Evolutionary conservation across 192 early-diverging fungal species (phyloP).

Genomic region (Kappamyces sp.): DNA sequence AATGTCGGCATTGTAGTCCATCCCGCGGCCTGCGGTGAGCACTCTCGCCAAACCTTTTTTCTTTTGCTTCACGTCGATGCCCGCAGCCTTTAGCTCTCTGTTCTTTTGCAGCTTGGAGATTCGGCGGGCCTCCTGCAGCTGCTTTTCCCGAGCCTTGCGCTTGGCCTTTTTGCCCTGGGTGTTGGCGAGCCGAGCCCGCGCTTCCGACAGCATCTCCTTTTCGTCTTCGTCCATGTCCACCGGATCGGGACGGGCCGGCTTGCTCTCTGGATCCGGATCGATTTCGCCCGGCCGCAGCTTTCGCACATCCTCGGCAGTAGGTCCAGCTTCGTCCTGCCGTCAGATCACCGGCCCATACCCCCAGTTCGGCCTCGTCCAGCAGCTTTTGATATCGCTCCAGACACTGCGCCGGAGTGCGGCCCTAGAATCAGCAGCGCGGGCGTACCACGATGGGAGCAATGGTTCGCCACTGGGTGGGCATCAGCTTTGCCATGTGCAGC

Average conservation of each 20-base stretch:
- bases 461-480: constrained; percentile 99
- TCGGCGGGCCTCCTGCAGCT: constrained; percentile 91
- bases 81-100: constrained; percentile 93
- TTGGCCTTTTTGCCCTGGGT: constrained; percentile 99
- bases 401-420: constrained; percentile 93
- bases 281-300: constrained; percentile 90
- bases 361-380: constrained; percentile 91
- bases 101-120: constrained; percentile 87
- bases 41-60: constrained; percentile 48
- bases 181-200: constrained; percentile 95
- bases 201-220: constrained; percentile 99
- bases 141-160: constrained; percentile 95
- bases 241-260: constrained; percentile 95
- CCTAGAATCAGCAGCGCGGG: no score
- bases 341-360: constrained; percentile 50
- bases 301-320: constrained; percentile 78
- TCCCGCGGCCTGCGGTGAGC: constrained; percentile 43
- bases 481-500: constrained; percentile 92
- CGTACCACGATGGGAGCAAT: constrained; percentile 91
- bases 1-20: constrained; percentile 96
- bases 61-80: constrained; percentile 68
- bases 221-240: constrained; percentile 99
- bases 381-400: constrained; percentile 92
- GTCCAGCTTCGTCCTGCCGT: constrained; percentile 58
- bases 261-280: constrained; percentile 93